Conservation (phyloP, 140 eudicot genomes). For the Cichorium intybus region DNA sequence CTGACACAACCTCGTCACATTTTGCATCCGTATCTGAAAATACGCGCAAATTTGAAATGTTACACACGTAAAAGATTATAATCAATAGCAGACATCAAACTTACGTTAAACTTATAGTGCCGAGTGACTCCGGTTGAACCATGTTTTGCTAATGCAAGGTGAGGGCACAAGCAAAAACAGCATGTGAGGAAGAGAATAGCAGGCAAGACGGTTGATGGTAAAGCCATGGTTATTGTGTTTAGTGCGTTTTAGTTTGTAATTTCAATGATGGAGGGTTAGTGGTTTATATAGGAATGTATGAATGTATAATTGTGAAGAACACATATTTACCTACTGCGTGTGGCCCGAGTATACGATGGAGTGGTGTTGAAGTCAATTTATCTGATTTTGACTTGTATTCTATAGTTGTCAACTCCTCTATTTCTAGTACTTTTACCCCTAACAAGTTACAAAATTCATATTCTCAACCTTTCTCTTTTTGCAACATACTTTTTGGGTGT, state of each 20-base stretch:
- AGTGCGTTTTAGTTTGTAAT: background rate
- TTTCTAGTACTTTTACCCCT: background rate
- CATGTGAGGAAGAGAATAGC: conserved; percentile 22
- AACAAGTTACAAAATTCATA: background rate
- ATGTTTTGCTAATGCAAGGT: conserved; percentile 28
- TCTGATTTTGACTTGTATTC: conserved; percentile 31
- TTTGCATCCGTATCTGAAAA: conserved; percentile 49
- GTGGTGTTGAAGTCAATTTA: conserved; percentile 46
- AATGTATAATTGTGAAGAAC: conserved; percentile 11
- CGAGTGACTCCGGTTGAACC: conserved; percentile 36
- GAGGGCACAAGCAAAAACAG: conserved; percentile 25
- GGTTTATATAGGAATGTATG: conserved; percentile 24
- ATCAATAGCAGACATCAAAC: conserved; percentile 6
- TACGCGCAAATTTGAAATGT: background rate
- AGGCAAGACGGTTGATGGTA: conserved; percentile 26
- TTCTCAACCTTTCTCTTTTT: background rate
- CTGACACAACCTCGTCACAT: conserved; percentile 60
- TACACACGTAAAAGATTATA: background rate
- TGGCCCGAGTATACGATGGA: conserved; percentile 28
- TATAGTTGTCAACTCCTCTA: conserved; percentile 14
- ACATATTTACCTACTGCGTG: conserved; percentile 41
- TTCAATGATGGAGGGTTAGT: conserved; percentile 10
- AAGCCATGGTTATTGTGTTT: conserved; percentile 32
- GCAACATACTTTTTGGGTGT: background rate
- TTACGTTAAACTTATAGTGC: conserved; percentile 63